A percentile compares a stretch with the other conserved stretches of the same genome.
These are phyloP conservation scores for Canna indica DNA, from an alignment of 176 grass and related monocot genomes.

Conservation along the genomic window DNA sequence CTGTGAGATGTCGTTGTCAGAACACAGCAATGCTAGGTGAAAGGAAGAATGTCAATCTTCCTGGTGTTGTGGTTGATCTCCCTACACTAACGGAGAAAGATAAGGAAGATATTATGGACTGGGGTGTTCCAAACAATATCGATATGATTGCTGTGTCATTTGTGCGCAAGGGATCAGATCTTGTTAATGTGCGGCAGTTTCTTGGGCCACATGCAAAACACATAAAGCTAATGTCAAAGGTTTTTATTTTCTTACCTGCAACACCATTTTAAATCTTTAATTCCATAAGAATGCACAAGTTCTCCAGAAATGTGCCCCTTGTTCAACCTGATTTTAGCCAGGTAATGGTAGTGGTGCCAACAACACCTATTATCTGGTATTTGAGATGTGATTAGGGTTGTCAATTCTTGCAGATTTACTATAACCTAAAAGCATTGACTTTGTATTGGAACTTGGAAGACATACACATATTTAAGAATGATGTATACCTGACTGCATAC, in stretches of 20 bases:
- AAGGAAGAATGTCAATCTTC: conserved; percentile 7
- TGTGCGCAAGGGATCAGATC: background rate
- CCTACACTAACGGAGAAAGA: background rate
- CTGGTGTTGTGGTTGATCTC: conserved; percentile 1
- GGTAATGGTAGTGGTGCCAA: no score
- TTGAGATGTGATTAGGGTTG: no score
- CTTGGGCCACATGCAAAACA: background rate
- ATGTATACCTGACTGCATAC: no score
- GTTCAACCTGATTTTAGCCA: no score
- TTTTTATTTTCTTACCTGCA: background rate
- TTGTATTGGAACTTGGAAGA: no score
- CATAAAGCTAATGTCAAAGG: background rate
- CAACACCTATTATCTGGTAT: no score
- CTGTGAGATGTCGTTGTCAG: background rate
- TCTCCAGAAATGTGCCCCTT: no score
- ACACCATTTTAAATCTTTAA: no score
- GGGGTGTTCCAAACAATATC: conserved; percentile 10
- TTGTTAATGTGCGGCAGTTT: background rate
- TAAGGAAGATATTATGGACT: conserved; percentile 3
- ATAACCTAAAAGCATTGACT: no score
- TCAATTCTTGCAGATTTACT: no score
- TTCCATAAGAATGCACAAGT: no score
- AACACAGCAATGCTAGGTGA: background rate
- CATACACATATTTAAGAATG: no score
- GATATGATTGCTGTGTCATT: conserved; percentile 1